Conservation (phyloP, 306 rosid species). For the Gastrolobium bilobum region DNA sequence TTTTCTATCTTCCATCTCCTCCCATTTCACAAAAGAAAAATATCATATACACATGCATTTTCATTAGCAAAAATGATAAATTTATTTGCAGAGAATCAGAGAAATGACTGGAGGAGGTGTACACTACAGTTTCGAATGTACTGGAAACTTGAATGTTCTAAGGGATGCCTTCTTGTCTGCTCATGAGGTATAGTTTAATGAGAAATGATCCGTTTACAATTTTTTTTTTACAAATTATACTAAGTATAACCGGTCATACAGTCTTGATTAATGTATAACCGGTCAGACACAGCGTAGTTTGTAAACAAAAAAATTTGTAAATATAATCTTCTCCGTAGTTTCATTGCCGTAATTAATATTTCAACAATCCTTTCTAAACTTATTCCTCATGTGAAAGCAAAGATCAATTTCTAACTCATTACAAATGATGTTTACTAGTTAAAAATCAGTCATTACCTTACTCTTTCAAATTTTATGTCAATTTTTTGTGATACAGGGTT, state of each 20-base stretch:
- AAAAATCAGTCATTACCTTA: background rate
- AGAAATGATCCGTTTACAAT: no score
- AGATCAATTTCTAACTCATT: background rate
- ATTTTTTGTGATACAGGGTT: slow-evolving; percentile 66
- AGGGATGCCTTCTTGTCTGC: slow-evolving; percentile 71
- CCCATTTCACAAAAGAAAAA: slow-evolving; percentile 11
- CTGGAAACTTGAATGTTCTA: slow-evolving; percentile 65
- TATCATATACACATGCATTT: background rate
- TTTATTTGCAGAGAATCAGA: slow-evolving; percentile 61
- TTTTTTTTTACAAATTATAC: no score
- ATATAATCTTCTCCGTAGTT: no score
- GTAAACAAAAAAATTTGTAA: no score
- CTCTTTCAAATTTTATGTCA: background rate
- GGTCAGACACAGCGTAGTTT: no score
- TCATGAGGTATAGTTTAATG: slow-evolving; percentile 70
- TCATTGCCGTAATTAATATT: background rate
- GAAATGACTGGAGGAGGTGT: slow-evolving; percentile 73
- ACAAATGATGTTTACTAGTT: background rate
- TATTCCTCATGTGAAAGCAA: slow-evolving; percentile 17
- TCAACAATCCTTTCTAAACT: background rate
- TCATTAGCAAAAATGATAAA: background rate
- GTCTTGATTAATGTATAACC: no score
- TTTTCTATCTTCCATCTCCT: background rate
- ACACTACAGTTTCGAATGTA: slow-evolving; percentile 78
- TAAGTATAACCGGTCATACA: no score